A percentile compares a stretch with the other conserved stretches of the same genome.
Conservation (phyloP, 305 asterid species). For the Withania somnifera region DNA sequence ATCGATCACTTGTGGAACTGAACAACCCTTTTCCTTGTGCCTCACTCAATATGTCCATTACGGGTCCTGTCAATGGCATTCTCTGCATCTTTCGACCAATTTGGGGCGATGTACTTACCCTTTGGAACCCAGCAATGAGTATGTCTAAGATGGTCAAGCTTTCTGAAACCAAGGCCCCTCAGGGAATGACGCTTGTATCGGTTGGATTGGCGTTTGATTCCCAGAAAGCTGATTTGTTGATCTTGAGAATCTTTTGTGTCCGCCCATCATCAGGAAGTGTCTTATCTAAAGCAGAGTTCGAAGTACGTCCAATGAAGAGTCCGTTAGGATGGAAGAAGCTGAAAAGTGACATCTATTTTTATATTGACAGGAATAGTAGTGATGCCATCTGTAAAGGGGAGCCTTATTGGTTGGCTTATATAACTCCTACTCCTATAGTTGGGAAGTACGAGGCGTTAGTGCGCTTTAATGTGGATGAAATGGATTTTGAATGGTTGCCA, state of each 20-base stretch:
- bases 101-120: not conserved
- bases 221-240: not conserved
- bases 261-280: too few relatives aligned
- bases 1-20: not conserved
- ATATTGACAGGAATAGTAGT: not conserved
- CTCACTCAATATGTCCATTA: not conserved
- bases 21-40: not conserved
- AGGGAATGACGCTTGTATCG: not conserved
- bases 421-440: not conserved
- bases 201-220: not conserved
- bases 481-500: not conserved
- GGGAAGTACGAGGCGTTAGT: not conserved
- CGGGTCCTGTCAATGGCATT: not conserved
- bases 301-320: not conserved
- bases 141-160: not conserved
- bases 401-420: not conserved
- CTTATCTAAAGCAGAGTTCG: too few relatives aligned
- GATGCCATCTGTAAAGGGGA: not conserved
- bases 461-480: not conserved
- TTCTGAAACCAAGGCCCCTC: not conserved
- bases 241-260: not conserved
- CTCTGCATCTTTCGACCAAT: not conserved
- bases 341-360: not conserved
- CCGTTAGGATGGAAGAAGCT: not conserved
- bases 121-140: slow-evolving; percentile 4